phyloP scores from a whole-genome alignment of 768 basidiomycete species.

The Austroboletus eburneus region DNA sequence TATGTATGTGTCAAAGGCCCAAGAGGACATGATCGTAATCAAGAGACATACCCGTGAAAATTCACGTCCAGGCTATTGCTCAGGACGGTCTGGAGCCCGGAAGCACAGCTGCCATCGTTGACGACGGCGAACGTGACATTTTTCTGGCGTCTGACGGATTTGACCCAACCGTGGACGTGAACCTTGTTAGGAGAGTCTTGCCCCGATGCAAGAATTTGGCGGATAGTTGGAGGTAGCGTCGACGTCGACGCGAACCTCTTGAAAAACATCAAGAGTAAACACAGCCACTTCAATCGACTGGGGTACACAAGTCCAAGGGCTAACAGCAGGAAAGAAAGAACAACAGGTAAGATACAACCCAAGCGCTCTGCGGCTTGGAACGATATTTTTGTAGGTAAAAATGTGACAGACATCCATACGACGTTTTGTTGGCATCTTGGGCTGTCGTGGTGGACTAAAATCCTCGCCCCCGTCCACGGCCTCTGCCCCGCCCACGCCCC shows the following conservation, averaged over 20 bases:
- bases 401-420: slow-evolving; percentile 8
- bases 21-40: background rate
- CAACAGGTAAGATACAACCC: slow-evolving; percentile 19
- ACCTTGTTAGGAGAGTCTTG: slow-evolving; percentile 16
- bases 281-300: slow-evolving; percentile 22
- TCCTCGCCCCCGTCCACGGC: slow-evolving; percentile 48
- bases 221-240: slow-evolving; percentile 30
- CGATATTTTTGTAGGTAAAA: slow-evolving; percentile 24
- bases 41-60: slow-evolving; percentile 16
- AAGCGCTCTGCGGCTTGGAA: slow-evolving; percentile 13
- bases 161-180: slow-evolving; percentile 77
- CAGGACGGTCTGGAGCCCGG: slow-evolving; percentile 79
- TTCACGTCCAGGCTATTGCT: slow-evolving; percentile 21
- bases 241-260: slow-evolving; percentile 25
- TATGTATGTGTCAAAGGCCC: slow-evolving; percentile 2
- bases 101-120: slow-evolving; percentile 70
- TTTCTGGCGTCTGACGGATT: slow-evolving; percentile 83
- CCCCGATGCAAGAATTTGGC: slow-evolving; percentile 34
- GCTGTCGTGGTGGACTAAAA: slow-evolving; percentile 15
- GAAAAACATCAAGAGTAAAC: slow-evolving; percentile 24
- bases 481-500: slow-evolving; percentile 54
- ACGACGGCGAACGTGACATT: slow-evolving; percentile 81
- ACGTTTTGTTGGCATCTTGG: slow-evolving; percentile 3
- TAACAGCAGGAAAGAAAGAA: slow-evolving; percentile 1
- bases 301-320: background rate